Base-by-base conservation (phyloP, 2,329 filamentous ascomycete species). In the Arthrobotrys musiformis region DNA sequence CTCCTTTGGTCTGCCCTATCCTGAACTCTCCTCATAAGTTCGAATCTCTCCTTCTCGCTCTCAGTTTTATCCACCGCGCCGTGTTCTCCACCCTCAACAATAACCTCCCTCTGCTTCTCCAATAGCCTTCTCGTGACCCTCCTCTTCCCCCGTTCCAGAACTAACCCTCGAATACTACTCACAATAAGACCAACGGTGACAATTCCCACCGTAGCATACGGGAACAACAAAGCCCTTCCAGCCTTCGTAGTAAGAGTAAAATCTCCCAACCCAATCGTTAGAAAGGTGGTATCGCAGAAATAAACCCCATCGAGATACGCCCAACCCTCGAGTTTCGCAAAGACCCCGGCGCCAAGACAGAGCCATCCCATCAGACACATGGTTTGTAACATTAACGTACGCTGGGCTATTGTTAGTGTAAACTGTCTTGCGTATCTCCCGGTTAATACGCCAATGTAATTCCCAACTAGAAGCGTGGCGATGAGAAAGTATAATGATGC, bases 361-460 rank as follows among this genome's bases (percentile, higher is more conserved):
- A 97, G 85, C 86, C 95, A 97, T 56, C 92, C 84, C 62, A 97
- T 90, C 81, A 96, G 92, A 68, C 92, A 85, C 83, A 96, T 96
- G 0, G 93, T 97, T 83, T 97, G 94, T 28, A 97, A 84, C 86
- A 97, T 97, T 22, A 97, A 85, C 0, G 93, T 97, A 8, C 94
- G 88, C 83, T 97, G 94, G 77, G 91, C 91, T 64, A 90, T 88
- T 0, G 91, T 94, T 24, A 97, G 86, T 9, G 50, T 79, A 80
- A 97, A 97, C 81, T 93, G 90, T 80, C 92, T 91, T 5, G 87
- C 87, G 81, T 97, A 97, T 79, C 92, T 91, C 17, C 67, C 67
- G 1, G 54, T 42, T 7, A 69, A 35, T 22, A 79, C 73, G 0
- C 90, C 90, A 0, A 90, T 84, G 70, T 89, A 88, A 54, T 93